Conservation (phyloP, 208 protist species). For the Trypanosoma platydactyli region DNA sequence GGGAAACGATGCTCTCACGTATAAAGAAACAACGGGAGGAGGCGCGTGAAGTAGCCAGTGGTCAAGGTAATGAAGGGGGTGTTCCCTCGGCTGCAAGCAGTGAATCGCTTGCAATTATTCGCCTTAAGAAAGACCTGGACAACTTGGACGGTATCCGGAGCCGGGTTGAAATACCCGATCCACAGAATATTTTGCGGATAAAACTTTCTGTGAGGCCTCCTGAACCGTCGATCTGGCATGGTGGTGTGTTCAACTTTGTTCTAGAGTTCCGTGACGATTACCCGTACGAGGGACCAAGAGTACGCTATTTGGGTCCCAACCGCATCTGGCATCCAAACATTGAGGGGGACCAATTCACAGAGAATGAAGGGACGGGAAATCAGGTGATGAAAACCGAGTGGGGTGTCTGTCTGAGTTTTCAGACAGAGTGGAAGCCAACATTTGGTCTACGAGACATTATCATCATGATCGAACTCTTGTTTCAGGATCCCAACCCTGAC, state of each 20-base stretch:
- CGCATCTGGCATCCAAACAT: conserved; percentile 91
- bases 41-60: neutral
- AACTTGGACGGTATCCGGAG: conserved; percentile 55
- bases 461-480: conserved; percentile 78
- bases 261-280: conserved; percentile 72
- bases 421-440: conserved; percentile 76
- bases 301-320: conserved; percentile 66
- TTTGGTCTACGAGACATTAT: conserved; percentile 76
- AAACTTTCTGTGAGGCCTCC: conserved; percentile 42
- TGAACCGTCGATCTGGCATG: conserved; percentile 54
- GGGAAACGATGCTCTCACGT: conserved; percentile 25
- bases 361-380: conserved; percentile 4
- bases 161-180: conserved; percentile 40
- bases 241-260: conserved; percentile 69
- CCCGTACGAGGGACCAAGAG: conserved; percentile 79
- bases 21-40: conserved; percentile 33
- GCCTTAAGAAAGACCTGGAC: conserved; percentile 63
- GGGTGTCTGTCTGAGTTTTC: conserved; percentile 87
- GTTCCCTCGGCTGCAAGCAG: conserved; percentile 8
- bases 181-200: conserved; percentile 53
- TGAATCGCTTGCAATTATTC: conserved; percentile 40
- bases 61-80: neutral
- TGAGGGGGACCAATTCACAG: conserved; percentile 64
- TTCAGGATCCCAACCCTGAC: conserved; percentile 74
- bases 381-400: conserved; percentile 27